A percentile compares a stretch with the other conserved stretches of the same genome.
Conservation (phyloP, 176 grass and related monocot species). For the Hordeum marinum region DNA sequence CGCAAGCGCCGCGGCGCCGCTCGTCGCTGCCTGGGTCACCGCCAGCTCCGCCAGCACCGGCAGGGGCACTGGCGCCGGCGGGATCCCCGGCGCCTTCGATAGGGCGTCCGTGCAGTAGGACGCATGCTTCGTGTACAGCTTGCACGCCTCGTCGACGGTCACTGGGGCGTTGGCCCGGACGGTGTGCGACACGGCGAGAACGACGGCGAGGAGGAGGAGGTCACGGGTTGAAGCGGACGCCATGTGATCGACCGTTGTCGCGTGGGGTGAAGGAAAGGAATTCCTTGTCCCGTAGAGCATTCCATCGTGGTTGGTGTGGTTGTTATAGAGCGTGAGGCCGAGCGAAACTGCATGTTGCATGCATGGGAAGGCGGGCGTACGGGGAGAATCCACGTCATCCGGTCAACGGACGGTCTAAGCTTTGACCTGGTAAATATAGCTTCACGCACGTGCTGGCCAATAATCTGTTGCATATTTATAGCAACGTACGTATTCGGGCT, state of each 20-base stretch:
- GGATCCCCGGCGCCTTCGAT: background rate
- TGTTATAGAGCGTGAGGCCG: background rate
- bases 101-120: slow-evolving; percentile 28
- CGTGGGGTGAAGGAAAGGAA: background rate
- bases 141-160: slow-evolving; percentile 41
- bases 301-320: background rate
- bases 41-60: slow-evolving; percentile 43
- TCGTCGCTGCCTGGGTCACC: slow-evolving; percentile 32
- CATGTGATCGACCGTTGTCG: slow-evolving; percentile 24
- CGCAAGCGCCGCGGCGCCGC: slow-evolving; percentile 19
- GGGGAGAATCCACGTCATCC: background rate
- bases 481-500: too few relatives aligned
- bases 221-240: slow-evolving; percentile 10
- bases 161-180: background rate
- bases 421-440: slow-evolving; percentile 12
- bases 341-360: background rate
- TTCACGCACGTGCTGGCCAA: too few relatives aligned
- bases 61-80: background rate
- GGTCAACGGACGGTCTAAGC: background rate
- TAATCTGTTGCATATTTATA: too few relatives aligned
- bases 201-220: background rate
- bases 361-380: background rate
- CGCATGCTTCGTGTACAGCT: slow-evolving; percentile 29
- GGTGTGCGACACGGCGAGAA: slow-evolving; percentile 29
- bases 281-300: background rate